A percentile compares a stretch with the other conserved stretches of the same genome.
Conservation (phyloP, 169 alveolate species). For the Eimeria zaria region DNA sequence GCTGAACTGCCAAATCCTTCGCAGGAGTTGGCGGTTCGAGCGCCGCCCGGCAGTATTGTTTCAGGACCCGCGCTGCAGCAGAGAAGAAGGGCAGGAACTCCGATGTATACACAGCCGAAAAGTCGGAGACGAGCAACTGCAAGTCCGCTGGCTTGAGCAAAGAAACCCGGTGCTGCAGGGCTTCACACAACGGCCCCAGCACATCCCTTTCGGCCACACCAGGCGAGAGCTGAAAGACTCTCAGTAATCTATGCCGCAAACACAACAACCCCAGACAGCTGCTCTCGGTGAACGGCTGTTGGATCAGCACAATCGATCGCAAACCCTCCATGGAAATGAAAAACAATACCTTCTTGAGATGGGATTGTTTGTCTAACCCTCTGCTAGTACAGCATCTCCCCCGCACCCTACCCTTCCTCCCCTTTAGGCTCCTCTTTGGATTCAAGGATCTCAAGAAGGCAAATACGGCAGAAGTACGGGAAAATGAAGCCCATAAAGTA, state of each 20-base stretch:
- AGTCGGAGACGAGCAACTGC: conserved; percentile 67
- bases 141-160: conserved; percentile 19
- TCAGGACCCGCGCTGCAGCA: conserved; percentile 47
- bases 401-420: not conserved
- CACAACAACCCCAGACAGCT: not conserved
- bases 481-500: not conserved
- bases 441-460: not conserved
- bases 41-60: not conserved
- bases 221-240: conserved; percentile 39
- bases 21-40: not conserved
- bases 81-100: conserved; percentile 51
- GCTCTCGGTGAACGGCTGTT: not conserved
- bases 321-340: not conserved
- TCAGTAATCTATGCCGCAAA: not conserved
- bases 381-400: not conserved
- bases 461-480: not conserved
- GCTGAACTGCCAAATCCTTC: not conserved
- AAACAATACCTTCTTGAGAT: not conserved
- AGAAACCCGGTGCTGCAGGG: conserved; percentile 39
- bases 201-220: conserved; percentile 63
- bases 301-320: not conserved
- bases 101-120: conserved; percentile 35
- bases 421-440: not conserved
- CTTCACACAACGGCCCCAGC: conserved; percentile 1
- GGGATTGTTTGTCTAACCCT: no score